A percentile compares a stretch with the other conserved stretches of the same genome.
phyloP scores from a whole-genome alignment of 768 basidiomycete species.

The Panaeolus papilionaceus region DNA sequence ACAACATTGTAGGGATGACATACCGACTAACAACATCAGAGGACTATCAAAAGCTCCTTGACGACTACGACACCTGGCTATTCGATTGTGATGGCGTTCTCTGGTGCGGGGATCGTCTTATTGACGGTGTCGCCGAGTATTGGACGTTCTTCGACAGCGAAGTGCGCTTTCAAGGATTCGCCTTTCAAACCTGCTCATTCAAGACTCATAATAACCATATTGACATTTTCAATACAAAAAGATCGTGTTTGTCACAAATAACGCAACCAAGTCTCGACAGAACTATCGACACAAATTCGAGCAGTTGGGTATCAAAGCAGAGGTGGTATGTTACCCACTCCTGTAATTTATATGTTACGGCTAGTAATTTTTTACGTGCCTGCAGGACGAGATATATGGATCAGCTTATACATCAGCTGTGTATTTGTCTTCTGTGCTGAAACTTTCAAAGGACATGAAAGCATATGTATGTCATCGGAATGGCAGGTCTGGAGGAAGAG shows the following conservation, averaged over 20 bases:
- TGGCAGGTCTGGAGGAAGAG: conserved; percentile 92
- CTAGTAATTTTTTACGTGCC: conserved; percentile 1
- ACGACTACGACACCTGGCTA: conserved; percentile 91
- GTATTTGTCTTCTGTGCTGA: conserved; percentile 86
- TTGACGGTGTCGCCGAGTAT: conserved; percentile 83
- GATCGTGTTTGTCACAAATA: conserved; percentile 95
- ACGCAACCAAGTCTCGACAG: conserved; percentile 90
- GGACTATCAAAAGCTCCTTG: conserved; percentile 56
- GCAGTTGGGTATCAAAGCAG: conserved; percentile 81
- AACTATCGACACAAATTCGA: conserved; percentile 93
- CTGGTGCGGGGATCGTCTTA: conserved; percentile 83
- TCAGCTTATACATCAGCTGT: conserved; percentile 80
- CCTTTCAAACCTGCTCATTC: background rate
- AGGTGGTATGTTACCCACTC: conserved; percentile 64
- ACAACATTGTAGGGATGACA: conserved; percentile 32
- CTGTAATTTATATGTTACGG: background rate
- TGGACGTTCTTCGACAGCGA: conserved; percentile 70
- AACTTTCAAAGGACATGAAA: conserved; percentile 89
- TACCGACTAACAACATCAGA: conserved; percentile 45
- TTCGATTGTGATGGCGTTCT: conserved; percentile 97
- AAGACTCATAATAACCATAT: conserved; percentile 13
- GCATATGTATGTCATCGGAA: conserved; percentile 98
- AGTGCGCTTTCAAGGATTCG: conserved; percentile 54
- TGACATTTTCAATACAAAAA: conserved; percentile 64
- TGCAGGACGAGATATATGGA: conserved; percentile 94